These are phyloP conservation scores for Verticillium alfalfae DNA, from an alignment of 2,329 filamentous ascomycete genomes.

Conservation along the genomic window DNA sequence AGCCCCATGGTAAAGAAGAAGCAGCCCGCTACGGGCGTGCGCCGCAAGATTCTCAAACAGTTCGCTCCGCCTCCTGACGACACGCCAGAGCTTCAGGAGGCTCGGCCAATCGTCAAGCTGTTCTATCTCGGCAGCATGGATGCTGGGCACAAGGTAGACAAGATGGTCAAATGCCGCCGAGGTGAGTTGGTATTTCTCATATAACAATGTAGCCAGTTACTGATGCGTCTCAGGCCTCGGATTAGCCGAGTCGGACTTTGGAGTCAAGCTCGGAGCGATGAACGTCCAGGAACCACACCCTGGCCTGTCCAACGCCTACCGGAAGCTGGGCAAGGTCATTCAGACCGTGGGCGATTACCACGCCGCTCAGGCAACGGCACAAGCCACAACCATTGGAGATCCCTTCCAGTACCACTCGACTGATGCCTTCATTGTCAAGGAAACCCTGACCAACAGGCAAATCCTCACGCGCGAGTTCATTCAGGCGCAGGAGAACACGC, in stretches of 20 bases:
- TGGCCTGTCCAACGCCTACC: slow-evolving; percentile 83
- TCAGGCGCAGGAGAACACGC: slow-evolving; percentile 81
- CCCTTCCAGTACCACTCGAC: slow-evolving; percentile 91
- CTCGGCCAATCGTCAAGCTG: slow-evolving; percentile 84
- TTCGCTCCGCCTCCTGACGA: slow-evolving; percentile 97
- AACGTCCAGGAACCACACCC: slow-evolving; percentile 84
- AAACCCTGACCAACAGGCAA: slow-evolving; percentile 94
- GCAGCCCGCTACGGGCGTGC: slow-evolving; percentile 92
- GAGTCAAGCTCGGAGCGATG: slow-evolving; percentile 82
- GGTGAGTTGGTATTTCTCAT: slow-evolving; percentile 49
- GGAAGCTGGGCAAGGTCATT: slow-evolving; percentile 89
- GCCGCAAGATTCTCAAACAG: slow-evolving; percentile 94
- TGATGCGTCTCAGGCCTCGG: slow-evolving; percentile 64
- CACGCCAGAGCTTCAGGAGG: slow-evolving; percentile 87
- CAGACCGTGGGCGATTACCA: slow-evolving; percentile 94
- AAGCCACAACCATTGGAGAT: slow-evolving; percentile 91
- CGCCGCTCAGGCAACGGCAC: slow-evolving; percentile 91
- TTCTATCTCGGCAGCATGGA: slow-evolving; percentile 97
- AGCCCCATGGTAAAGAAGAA: slow-evolving; percentile 93
- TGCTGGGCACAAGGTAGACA: slow-evolving; percentile 93
- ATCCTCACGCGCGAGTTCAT: slow-evolving; percentile 90
- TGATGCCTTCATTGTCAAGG: slow-evolving; percentile 96
- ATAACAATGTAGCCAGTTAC: neutral
- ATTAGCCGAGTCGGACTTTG: slow-evolving; percentile 87
- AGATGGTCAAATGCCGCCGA: slow-evolving; percentile 84